These are phyloP conservation scores for Cystobasidiopsis lactophilus DNA, from an alignment of 768 basidiomycete genomes.

Conservation along the genomic window DNA sequence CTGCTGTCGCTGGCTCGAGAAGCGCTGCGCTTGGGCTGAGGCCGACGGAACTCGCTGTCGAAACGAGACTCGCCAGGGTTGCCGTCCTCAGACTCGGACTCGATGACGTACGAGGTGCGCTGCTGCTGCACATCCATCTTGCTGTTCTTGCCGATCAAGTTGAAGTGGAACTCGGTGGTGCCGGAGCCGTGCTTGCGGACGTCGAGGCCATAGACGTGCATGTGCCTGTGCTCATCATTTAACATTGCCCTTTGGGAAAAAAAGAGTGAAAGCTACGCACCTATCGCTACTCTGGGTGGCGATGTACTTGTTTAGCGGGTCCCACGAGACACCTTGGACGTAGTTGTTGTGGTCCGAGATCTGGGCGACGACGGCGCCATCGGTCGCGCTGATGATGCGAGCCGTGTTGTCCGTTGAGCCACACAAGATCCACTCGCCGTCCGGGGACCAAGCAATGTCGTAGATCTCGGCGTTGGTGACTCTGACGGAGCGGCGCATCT, in stretches of 20 bases:
- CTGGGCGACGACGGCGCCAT: slow-evolving; percentile 46
- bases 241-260: neutral
- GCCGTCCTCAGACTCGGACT: slow-evolving; percentile 13
- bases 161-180: slow-evolving; percentile 24
- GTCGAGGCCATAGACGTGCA: slow-evolving; percentile 75
- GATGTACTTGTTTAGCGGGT: slow-evolving; percentile 87
- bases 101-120: slow-evolving; percentile 43
- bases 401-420: slow-evolving; percentile 94
- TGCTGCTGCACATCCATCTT: slow-evolving; percentile 35
- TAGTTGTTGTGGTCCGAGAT: slow-evolving; percentile 88
- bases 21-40: slow-evolving; percentile 40
- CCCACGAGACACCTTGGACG: slow-evolving; percentile 98
- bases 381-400: slow-evolving; percentile 49
- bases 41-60: slow-evolving; percentile 30
- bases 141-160: slow-evolving; percentile 72
- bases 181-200: slow-evolving; percentile 33
- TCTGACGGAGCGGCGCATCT: slow-evolving; percentile 37
- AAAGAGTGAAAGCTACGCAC: slow-evolving; percentile 17
- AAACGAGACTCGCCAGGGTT: slow-evolving; percentile 17
- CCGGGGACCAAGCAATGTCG: slow-evolving; percentile 91
- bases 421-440: slow-evolving; percentile 79
- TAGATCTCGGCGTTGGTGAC: slow-evolving; percentile 92
- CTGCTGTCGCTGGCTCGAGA: slow-evolving; percentile 45
- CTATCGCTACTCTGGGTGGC: slow-evolving; percentile 93
- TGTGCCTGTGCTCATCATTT: slow-evolving; percentile 31